Conservation (phyloP, 1,284 basidiomycete species). For the Caloboletus firmus region DNA sequence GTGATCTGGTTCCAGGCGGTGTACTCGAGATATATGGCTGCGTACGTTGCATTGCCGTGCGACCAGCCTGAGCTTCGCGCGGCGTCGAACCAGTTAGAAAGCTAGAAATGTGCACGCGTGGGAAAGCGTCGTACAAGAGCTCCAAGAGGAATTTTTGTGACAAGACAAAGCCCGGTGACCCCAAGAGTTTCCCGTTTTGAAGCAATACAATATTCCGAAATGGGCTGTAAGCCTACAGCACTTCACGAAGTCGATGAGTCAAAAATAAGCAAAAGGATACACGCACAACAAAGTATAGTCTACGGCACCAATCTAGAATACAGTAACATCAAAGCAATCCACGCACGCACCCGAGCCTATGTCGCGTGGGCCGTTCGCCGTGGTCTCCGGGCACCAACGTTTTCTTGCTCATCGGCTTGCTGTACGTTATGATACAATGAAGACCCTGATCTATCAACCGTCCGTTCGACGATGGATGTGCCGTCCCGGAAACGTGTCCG, state of each 20-base stretch:
- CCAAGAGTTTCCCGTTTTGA: too few species aligned
- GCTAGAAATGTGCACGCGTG: constrained; percentile 38
- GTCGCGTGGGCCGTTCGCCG: constrained; percentile 12
- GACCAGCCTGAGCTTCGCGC: constrained; percentile 39
- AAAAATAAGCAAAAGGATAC: not conserved
- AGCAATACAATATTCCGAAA: too few species aligned
- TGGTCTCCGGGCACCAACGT: constrained; percentile 23
- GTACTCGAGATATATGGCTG: constrained; percentile 40
- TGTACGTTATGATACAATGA: constrained; percentile 36
- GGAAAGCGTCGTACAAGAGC: constrained; percentile 36
- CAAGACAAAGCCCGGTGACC: too few species aligned
- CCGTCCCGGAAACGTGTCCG: constrained; percentile 90
- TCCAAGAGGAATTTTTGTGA: constrained; percentile 25
- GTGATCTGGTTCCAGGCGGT: constrained; percentile 47
- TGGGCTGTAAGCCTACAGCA: not conserved
- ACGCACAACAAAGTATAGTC: constrained; percentile 16
- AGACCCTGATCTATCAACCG: constrained; percentile 58
- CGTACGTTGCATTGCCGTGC: constrained; percentile 34
- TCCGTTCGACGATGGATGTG: constrained; percentile 85
- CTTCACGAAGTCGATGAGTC: not conserved
- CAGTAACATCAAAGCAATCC: not conserved
- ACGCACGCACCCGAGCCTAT: constrained; percentile 1
- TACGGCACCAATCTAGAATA: constrained; percentile 15
- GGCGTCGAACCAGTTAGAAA: constrained; percentile 41
- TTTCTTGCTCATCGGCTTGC: constrained; percentile 22